Conservation (phyloP, 371 early-diverging fungal genomes). For the Mucor racemosus region DNA sequence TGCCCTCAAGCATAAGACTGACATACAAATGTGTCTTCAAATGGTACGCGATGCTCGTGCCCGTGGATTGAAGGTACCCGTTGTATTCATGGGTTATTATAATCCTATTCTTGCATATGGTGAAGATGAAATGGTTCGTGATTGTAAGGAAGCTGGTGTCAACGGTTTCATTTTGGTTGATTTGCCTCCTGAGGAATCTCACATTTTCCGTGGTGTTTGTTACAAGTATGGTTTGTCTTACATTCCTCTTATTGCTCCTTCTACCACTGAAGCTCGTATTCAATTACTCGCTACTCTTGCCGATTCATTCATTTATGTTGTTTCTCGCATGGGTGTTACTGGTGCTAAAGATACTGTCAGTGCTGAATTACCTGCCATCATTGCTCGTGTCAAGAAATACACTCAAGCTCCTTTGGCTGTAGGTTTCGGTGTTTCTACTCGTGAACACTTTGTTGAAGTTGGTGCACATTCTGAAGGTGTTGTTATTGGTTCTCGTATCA, state of each 20-base stretch:
- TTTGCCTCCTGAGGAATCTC: conserved; percentile 95
- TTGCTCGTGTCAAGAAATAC: conserved; percentile 79
- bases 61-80: conserved; percentile 86
- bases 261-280: conserved; percentile 87
- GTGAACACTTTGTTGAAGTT: conserved; percentile 86
- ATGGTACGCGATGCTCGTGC: conserved; percentile 83
- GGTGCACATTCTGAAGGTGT: conserved; percentile 92
- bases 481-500: conserved; percentile 92
- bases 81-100: conserved; percentile 98
- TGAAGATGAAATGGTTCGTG: conserved; percentile 80
- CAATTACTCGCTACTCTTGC: conserved; percentile 78
- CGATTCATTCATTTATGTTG: conserved; percentile 94
- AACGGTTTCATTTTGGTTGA: conserved; percentile 98
- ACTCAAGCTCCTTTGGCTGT: conserved; percentile 88
- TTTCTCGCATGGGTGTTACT: conserved; percentile 93
- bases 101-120: conserved; percentile 95
- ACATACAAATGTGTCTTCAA: conserved; percentile 79
- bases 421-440: conserved; percentile 94
- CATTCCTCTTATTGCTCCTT: conserved; percentile 94
- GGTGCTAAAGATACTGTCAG: conserved; percentile 75
- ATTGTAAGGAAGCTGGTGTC: conserved; percentile 84
- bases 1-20: conserved; percentile 79
- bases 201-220: conserved; percentile 79
- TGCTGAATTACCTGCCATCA: conserved; percentile 70
- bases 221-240: conserved; percentile 81